These are phyloP conservation scores for Plenodomus tracheiphilus DNA, from an alignment of 2,329 filamentous ascomycete species.

Conservation along the genomic window DNA sequence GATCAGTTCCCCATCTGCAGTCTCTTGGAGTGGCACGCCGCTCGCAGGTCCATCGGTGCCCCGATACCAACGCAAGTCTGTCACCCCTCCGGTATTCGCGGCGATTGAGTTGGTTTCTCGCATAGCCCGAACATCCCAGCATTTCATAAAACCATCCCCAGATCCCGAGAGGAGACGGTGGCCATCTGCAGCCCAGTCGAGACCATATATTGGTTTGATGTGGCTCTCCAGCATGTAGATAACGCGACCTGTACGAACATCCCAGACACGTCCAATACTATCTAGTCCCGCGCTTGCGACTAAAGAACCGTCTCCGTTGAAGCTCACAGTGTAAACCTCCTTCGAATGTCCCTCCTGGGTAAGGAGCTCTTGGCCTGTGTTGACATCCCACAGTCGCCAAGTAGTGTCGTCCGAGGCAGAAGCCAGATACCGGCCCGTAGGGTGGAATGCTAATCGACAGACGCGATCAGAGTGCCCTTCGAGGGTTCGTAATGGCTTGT, in stretches of 20 bases:
- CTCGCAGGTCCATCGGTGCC: slow-evolving; percentile 74
- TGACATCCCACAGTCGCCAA: slow-evolving; percentile 94
- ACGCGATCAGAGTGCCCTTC: slow-evolving; percentile 85
- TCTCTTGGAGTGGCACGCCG: slow-evolving; percentile 61
- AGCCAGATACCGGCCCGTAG: slow-evolving; percentile 84
- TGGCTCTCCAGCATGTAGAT: slow-evolving; percentile 95
- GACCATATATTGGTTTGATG: slow-evolving; percentile 88
- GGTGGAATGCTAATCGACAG: slow-evolving; percentile 91
- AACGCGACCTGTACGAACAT: slow-evolving; percentile 86
- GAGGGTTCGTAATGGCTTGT: slow-evolving; percentile 81
- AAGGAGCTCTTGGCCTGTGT: slow-evolving; percentile 79
- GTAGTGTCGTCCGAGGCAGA: slow-evolving; percentile 96
- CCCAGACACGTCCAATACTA: slow-evolving; percentile 94
- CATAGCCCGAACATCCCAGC: slow-evolving; percentile 94
- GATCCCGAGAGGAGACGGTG: slow-evolving; percentile 92
- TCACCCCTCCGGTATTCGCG: slow-evolving; percentile 88
- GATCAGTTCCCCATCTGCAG: slow-evolving; percentile 63
- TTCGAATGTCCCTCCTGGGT: slow-evolving; percentile 94
- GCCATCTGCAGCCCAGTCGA: slow-evolving; percentile 91
- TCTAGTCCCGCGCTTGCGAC: slow-evolving; percentile 91
- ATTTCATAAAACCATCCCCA: slow-evolving; percentile 94
- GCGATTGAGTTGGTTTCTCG: slow-evolving; percentile 81
- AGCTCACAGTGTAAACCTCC: slow-evolving; percentile 86
- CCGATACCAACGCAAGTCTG: slow-evolving; percentile 92
- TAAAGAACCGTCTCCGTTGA: slow-evolving; percentile 88